A percentile compares a stretch with the other conserved stretches of the same genome.
phyloP scores from a whole-genome alignment of 2,329 filamentous ascomycete genomes.

The Alternaria alternata region DNA sequence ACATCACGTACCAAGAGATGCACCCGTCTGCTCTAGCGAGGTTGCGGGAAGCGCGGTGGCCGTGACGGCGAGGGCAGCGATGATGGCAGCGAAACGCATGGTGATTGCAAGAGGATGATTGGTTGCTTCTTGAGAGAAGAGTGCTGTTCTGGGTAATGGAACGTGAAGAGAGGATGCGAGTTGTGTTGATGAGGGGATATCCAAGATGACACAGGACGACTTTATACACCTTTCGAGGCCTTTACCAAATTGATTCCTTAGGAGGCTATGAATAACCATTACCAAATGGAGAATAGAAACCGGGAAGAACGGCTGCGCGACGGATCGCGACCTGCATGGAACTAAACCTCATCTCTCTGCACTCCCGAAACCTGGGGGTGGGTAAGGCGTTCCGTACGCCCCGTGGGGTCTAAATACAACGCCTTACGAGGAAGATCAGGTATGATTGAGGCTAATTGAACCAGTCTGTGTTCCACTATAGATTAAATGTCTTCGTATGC shows the following conservation, averaged over 20 bases:
- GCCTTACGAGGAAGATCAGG: not conserved
- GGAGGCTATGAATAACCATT: not conserved
- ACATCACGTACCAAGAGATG: not conserved
- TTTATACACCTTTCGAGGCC: not conserved
- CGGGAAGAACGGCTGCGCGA: not conserved
- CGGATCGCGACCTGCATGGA: not conserved
- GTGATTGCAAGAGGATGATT: not conserved
- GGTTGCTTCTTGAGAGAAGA: not conserved
- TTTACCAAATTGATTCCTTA: too few species aligned
- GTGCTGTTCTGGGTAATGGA: not conserved
- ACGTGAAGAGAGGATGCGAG: not conserved
- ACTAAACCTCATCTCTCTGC: not conserved
- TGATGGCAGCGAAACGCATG: constrained; percentile 2
- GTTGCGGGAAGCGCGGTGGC: not conserved
- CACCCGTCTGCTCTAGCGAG: not conserved
- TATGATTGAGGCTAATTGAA: not conserved
- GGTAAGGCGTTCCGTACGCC: not conserved
- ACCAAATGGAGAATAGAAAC: not conserved
- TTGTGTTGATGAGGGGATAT: not conserved
- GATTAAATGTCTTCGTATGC: too few species aligned
- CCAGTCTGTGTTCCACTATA: too few species aligned
- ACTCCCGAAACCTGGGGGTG: not conserved
- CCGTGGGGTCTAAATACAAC: not conserved
- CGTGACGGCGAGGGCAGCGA: not conserved
- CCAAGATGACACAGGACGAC: not conserved